phyloP scores from a whole-genome alignment of 2,329 filamentous ascomycete species.

The Venturia nashicola region DNA sequence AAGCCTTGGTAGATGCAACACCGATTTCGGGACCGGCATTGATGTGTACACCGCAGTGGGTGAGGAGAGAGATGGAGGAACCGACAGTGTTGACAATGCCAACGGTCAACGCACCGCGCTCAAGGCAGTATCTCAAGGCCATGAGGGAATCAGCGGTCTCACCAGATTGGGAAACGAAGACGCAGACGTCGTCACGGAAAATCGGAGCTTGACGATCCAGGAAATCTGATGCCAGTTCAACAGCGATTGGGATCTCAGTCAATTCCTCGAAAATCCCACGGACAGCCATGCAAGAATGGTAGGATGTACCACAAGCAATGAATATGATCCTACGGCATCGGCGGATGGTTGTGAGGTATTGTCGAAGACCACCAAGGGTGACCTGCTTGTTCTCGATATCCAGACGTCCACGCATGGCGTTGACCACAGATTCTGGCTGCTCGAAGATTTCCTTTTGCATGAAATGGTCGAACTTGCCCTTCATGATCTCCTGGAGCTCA shows the following conservation, averaged over 20 bases:
- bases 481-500: slow-evolving; percentile 99
- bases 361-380: slow-evolving; percentile 86
- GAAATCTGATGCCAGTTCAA: slow-evolving; percentile 96
- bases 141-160: slow-evolving; percentile 97
- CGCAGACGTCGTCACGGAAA: slow-evolving; percentile 98
- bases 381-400: slow-evolving; percentile 89
- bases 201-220: slow-evolving; percentile 91
- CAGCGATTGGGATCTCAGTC: slow-evolving; percentile 92
- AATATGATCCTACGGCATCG: slow-evolving; percentile 97
- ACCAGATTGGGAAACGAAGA: slow-evolving; percentile 97
- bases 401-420: slow-evolving; percentile 98
- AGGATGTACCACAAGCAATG: slow-evolving; percentile 96
- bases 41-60: slow-evolving; percentile 99
- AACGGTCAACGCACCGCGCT: slow-evolving; percentile 92
- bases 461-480: slow-evolving; percentile 99
- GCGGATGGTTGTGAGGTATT: slow-evolving; percentile 93
- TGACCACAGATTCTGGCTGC: slow-evolving; percentile 97
- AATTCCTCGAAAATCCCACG: slow-evolving; percentile 96
- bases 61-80: slow-evolving; percentile 95
- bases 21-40: slow-evolving; percentile 98
- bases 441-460: slow-evolving; percentile 99
- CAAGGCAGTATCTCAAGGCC: slow-evolving; percentile 94
- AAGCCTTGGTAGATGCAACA: slow-evolving; percentile 98
- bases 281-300: slow-evolving; percentile 99
- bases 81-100: slow-evolving; percentile 98